A percentile compares a stretch with the other conserved stretches of the same genome.
Conservation (phyloP, 331 rosid species). For the Acacia pycnantha region DNA sequence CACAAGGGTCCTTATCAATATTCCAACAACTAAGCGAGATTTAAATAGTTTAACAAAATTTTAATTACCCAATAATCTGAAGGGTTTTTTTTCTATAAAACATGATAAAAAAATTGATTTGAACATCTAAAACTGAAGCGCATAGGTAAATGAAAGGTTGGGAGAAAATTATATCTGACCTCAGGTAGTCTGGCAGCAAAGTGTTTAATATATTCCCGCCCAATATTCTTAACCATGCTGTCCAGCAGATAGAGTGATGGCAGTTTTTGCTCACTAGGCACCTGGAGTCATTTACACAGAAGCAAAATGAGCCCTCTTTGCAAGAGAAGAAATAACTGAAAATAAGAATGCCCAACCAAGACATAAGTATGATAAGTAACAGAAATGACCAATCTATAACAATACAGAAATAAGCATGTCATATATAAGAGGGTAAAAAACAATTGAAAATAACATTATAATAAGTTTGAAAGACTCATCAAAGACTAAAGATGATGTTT, state of each 20-base stretch:
- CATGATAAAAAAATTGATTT: background rate
- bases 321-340: constrained; percentile 16
- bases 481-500: background rate
- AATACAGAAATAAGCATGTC: background rate
- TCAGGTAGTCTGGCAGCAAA: constrained; percentile 83
- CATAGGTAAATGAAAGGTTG: constrained; percentile 17
- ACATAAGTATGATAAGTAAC: background rate
- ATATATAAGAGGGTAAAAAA: background rate
- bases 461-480: background rate
- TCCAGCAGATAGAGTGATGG: constrained; percentile 97
- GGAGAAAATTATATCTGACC: constrained; percentile 59
- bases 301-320: constrained; percentile 5
- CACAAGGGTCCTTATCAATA: background rate
- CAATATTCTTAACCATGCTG: constrained; percentile 97
- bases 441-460: background rate
- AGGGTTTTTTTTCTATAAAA: constrained; percentile 9
- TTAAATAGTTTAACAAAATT: constrained; percentile 19
- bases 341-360: background rate
- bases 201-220: constrained; percentile 88
- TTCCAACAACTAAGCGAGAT: background rate
- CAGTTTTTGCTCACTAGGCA: constrained; percentile 89
- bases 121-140: constrained; percentile 9
- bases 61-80: constrained; percentile 11
- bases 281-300: constrained; percentile 56
- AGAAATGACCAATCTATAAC: background rate